A percentile compares a stretch with the other conserved stretches of the same genome.
These are phyloP conservation scores for Fraxinus anomala DNA, from an alignment of 257 asterid species.

Conservation along the genomic window DNA sequence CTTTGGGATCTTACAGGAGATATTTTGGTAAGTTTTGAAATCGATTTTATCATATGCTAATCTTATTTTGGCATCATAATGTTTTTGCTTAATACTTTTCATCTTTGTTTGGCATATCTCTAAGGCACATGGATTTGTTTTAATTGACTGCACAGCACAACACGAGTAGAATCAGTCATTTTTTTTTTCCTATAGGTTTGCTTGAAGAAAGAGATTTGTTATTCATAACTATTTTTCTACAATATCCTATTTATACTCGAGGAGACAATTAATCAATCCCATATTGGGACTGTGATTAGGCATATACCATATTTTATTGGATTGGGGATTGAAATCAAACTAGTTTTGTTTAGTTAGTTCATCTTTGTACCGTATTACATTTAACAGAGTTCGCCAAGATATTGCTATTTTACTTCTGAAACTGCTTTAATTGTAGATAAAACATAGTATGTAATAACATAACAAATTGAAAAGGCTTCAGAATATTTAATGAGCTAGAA, in stretches of 20 bases:
- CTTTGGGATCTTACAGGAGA: constrained; percentile 92
- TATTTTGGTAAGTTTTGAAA: constrained; percentile 63
- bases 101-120: constrained; percentile 14
- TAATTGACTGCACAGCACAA: not conserved
- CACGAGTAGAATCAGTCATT: not conserved
- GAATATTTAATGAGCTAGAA: not conserved
- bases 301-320: not conserved
- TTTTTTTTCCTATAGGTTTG: not conserved
- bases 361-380: not conserved
- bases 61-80: constrained; percentile 9
- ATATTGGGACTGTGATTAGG: not conserved
- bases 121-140: not conserved
- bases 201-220: not conserved
- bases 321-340: not conserved
- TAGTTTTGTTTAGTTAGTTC: not conserved
- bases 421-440: not conserved
- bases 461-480: not conserved
- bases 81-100: constrained; percentile 18
- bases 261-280: not conserved
- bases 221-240: not conserved
- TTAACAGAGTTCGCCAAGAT: not conserved
- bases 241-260: not conserved
- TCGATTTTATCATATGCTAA: constrained; percentile 10
- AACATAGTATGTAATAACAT: too few relatives aligned
- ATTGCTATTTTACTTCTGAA: not conserved